Conservation (phyloP, 1,284 basidiomycete genomes). For the Phellinidium pouzarii region DNA sequence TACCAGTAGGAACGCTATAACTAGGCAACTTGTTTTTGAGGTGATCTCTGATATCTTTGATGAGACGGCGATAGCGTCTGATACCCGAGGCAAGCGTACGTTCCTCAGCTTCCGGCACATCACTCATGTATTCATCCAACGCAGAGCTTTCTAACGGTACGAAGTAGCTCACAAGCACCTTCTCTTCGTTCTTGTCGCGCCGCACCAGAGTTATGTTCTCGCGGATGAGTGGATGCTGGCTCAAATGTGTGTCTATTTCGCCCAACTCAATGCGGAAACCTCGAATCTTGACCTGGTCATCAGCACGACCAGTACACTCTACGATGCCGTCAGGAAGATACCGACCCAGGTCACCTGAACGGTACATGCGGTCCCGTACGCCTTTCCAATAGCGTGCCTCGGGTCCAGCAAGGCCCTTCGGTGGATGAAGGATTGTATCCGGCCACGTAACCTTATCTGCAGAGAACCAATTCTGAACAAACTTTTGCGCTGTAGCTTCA, state of each 20-base stretch:
- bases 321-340: constrained; percentile 93
- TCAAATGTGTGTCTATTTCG: constrained; percentile 96
- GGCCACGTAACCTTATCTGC: constrained; percentile 40
- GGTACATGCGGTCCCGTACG: constrained; percentile 97
- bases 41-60: constrained; percentile 92
- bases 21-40: constrained; percentile 96
- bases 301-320: constrained; percentile 95
- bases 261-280: constrained; percentile 99
- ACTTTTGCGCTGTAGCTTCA: constrained; percentile 84
- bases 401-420: constrained; percentile 49
- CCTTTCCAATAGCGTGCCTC: constrained; percentile 89
- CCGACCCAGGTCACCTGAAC: constrained; percentile 93
- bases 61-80: constrained; percentile 78
- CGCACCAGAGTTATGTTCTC: constrained; percentile 97
- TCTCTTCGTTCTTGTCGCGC: constrained; percentile 99
- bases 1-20: constrained; percentile 85
- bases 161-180: constrained; percentile 97
- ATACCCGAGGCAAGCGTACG: constrained; percentile 66
- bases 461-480: constrained; percentile 90
- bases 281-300: constrained; percentile 99
- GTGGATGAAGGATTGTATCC: constrained; percentile 68
- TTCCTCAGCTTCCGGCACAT: constrained; percentile 57
- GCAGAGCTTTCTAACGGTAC: constrained; percentile 79
- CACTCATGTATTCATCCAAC: constrained; percentile 72
- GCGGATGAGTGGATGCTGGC: constrained; percentile 86